Base-by-base conservation (phyloP, 495 filamentous ascomycete species). In the Xylaria curta region DNA sequence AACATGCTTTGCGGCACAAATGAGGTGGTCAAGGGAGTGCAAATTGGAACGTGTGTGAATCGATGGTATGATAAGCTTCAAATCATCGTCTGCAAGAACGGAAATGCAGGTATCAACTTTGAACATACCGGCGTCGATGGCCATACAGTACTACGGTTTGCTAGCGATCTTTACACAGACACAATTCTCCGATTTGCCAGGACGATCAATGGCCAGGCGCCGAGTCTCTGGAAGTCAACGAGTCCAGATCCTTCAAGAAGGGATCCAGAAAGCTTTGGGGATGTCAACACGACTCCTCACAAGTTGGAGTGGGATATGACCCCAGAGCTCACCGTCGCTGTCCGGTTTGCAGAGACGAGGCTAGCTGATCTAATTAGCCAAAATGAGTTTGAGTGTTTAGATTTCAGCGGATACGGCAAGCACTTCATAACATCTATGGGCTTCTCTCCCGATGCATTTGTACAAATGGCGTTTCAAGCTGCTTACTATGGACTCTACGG, bases 1-100 rank as follows among this genome's bases (percentile, higher is more conserved):
- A 99, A 98, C 81, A 98, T 99, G 95, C 93, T 99, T 49, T 98
- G 97, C 76, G 96, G 96, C 42, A 97, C 94, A 0, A 97, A 91
- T 76, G 91, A 95, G 71, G 91, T 99, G 21, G 91, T 97, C 78
- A 91, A 91, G 79, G 96, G 96, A 17, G 93, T 99, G 6, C 96
- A 99, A 81, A 93, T 97, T 44, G 96, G 96, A 26, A 99, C 96
- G 44, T 99, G 96, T 81, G 97, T 95, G 17, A 99, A 99, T 79
- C 87, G 96, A 66, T 99, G 96, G 96, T 99, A 99, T 77, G 96
- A 99, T 81, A 99, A 99, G 82, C 88, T 99, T 33, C 96, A 99
- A 79, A 98, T 99, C 72, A 99, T 99, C 67, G 96, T 99, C 49
- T 98, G 97, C 87, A 97, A 97, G 84, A 99, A 98, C 82, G 96